Conservation (phyloP, 2,329 filamentous ascomycete species). For the Colletotrichum zoysiae region DNA sequence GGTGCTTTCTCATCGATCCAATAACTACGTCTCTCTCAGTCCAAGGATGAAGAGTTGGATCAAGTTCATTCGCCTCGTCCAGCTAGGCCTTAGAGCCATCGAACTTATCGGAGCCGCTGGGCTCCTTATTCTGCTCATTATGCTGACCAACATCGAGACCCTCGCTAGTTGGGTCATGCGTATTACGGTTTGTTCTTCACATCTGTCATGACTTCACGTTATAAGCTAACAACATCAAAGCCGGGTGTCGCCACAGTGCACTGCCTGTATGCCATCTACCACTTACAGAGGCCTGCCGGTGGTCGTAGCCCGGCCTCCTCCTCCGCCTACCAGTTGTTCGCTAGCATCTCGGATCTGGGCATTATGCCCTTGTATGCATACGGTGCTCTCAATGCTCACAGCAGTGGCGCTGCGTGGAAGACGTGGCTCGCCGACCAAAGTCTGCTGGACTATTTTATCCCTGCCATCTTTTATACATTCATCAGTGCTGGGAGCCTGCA, state of each 20-base stretch:
- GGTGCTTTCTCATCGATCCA: slow-evolving; percentile 72
- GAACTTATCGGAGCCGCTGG: slow-evolving; percentile 78
- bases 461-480: slow-evolving; percentile 76
- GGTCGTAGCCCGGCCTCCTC: slow-evolving; percentile 82
- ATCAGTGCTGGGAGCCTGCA: slow-evolving; percentile 76
- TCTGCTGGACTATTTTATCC: slow-evolving; percentile 71
- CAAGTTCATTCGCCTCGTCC: slow-evolving; percentile 75
- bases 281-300: slow-evolving; percentile 78
- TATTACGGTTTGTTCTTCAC: slow-evolving; percentile 72
- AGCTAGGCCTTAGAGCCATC: slow-evolving; percentile 76
- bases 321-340: slow-evolving; percentile 90
- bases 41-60: slow-evolving; percentile 78
- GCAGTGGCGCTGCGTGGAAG: slow-evolving; percentile 68
- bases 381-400: slow-evolving; percentile 61
- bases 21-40: slow-evolving; percentile 75
- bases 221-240: slow-evolving; percentile 59
- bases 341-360: slow-evolving; percentile 76
- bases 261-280: slow-evolving; percentile 83
- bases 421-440: slow-evolving; percentile 73
- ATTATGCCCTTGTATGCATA: slow-evolving; percentile 69
- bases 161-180: slow-evolving; percentile 81
- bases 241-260: slow-evolving; percentile 80
- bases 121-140: slow-evolving; percentile 80
- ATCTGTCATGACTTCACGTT: not conserved
- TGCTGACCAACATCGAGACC: slow-evolving; percentile 76